phyloP scores from a whole-genome alignment of 257 asterid species.

The Perilla frutescens region DNA sequence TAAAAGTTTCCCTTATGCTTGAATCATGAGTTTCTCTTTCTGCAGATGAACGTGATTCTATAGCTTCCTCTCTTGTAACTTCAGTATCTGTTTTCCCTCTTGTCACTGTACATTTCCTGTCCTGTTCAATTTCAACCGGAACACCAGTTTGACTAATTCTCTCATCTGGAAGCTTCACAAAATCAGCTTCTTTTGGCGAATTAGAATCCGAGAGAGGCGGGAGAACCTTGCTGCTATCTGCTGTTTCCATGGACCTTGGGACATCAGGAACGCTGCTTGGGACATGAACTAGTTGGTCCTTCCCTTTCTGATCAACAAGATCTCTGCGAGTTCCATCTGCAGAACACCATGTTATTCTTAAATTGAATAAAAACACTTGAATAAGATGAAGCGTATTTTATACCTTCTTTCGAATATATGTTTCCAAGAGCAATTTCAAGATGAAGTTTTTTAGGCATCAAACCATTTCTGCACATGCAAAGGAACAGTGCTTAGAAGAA shows the following conservation, averaged over 20 bases:
- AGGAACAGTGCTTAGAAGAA: conserved; percentile 34
- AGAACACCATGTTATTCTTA: conserved; percentile 36
- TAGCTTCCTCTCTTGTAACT: conserved; percentile 52
- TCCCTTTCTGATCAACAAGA: conserved; percentile 73
- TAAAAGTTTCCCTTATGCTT: conserved; percentile 47
- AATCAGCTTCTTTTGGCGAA: conserved; percentile 58
- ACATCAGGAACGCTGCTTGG: conserved; percentile 56
- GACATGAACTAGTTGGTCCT: conserved; percentile 69
- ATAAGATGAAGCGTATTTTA: conserved; percentile 34
- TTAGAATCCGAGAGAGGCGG: conserved; percentile 47
- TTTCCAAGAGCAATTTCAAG: conserved; percentile 98
- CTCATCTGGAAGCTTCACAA: conserved; percentile 56
- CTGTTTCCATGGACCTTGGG: conserved; percentile 57
- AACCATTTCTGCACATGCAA: conserved; percentile 72
- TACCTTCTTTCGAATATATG: conserved; percentile 81
- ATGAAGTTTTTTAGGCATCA: conserved; percentile 93
- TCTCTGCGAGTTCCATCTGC: conserved; percentile 83
- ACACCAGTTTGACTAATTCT: conserved; percentile 48
- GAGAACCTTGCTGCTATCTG: conserved; percentile 54
- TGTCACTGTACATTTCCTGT: conserved; percentile 52
- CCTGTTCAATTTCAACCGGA: conserved; percentile 62
- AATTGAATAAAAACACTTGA: conserved; percentile 21
- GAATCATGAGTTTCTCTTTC: conserved; percentile 56
- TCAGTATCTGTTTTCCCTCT: conserved; percentile 59
- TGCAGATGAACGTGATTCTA: conserved; percentile 61